Percentiles rank a stretch among this genome's conserved stretches.
These are phyloP conservation scores for Boletus rubescentipes DNA, from an alignment of 768 basidiomycete genomes.

Conservation along the genomic window DNA sequence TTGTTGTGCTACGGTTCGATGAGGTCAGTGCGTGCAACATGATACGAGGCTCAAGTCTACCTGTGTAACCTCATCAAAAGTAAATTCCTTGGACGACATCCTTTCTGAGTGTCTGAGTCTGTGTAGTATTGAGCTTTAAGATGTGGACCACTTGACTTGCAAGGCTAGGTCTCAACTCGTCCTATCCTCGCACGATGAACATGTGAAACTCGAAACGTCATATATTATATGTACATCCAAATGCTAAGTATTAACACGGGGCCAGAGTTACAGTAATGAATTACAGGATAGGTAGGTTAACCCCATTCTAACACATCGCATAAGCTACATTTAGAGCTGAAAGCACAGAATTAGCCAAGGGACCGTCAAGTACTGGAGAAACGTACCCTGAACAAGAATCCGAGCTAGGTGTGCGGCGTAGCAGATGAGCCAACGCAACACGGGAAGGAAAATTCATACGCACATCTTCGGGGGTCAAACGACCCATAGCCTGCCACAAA, in stretches of 20 bases:
- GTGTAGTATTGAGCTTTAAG: neutral
- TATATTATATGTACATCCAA: no score
- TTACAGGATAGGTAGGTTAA: neutral
- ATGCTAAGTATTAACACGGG: neutral
- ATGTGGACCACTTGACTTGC: no score
- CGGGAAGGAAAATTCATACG: slow-evolving; percentile 21
- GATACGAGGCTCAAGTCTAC: slow-evolving; percentile 36
- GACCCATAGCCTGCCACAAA: slow-evolving; percentile 77
- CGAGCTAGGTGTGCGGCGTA: slow-evolving; percentile 30
- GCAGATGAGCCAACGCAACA: slow-evolving; percentile 4
- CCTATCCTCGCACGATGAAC: no score
- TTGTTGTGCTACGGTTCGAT: slow-evolving; percentile 69
- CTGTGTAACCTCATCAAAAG: slow-evolving; percentile 64
- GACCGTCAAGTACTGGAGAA: neutral
- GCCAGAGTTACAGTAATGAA: neutral
- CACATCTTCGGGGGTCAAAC: slow-evolving; percentile 84
- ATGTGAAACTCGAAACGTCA: neutral
- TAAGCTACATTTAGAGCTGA: slow-evolving; percentile 20
- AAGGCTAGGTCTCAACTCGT: no score
- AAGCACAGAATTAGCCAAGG: neutral
- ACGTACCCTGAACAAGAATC: slow-evolving; percentile 48
- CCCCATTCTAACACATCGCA: neutral
- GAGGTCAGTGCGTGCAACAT: neutral
- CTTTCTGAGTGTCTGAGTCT: neutral
- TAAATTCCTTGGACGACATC: slow-evolving; percentile 38